phyloP scores from a whole-genome alignment of 2,329 filamentous ascomycete species.

The Conoideocrella luteorostrata region DNA sequence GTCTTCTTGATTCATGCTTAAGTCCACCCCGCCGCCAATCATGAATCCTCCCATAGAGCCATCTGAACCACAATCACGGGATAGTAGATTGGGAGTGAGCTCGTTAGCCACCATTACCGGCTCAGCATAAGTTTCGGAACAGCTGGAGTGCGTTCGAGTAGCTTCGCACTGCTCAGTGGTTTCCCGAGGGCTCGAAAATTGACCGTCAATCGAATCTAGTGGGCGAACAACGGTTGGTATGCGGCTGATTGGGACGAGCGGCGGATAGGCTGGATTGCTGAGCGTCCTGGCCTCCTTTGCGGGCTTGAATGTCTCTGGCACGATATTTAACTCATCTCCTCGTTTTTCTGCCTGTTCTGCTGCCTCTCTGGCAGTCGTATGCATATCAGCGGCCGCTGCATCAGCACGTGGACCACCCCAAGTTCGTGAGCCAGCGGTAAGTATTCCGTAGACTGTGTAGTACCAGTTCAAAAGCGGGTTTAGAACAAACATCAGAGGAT shows the following conservation, averaged over 20 bases:
- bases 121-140: not conserved
- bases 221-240: conserved; percentile 61
- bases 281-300: conserved; percentile 43
- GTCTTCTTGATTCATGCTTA: conserved; percentile 73
- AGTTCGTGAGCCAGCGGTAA: conserved; percentile 87
- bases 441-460: conserved; percentile 96
- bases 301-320: conserved; percentile 75
- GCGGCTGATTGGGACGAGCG: conserved; percentile 33
- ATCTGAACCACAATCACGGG: too few relatives aligned
- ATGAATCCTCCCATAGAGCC: too few relatives aligned
- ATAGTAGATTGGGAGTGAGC: too few relatives aligned
- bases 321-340: conserved; percentile 84
- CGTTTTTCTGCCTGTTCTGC: conserved; percentile 70
- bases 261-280: conserved; percentile 22
- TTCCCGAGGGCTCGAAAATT: conserved; percentile 60
- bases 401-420: conserved; percentile 94
- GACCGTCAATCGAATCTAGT: conserved; percentile 67
- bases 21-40: conserved; percentile 53
- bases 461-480: conserved; percentile 98
- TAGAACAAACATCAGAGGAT: conserved; percentile 89
- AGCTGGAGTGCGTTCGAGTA: not conserved
- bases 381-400: conserved; percentile 69
- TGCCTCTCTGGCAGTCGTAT: conserved; percentile 74
- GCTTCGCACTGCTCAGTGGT: not conserved
- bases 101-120: too few relatives aligned